Base-by-base conservation (phyloP, 2,329 filamentous ascomycete species). In the Curvularia sp. region DNA sequence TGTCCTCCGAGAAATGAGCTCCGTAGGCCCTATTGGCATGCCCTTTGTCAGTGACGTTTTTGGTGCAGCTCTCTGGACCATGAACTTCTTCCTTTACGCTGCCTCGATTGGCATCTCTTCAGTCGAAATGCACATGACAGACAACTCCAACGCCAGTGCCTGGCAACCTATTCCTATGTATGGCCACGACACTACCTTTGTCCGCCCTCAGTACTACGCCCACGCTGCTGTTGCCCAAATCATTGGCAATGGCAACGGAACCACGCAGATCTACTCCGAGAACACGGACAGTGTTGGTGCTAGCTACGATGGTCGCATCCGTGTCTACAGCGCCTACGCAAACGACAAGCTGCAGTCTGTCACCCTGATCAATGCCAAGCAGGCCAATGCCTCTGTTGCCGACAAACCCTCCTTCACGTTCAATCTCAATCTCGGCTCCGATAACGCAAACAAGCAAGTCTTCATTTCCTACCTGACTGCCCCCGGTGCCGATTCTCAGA, bases 71-170 rank as follows among this genome's bases (percentile, higher is more conserved):
- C 74, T 84, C 15, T 84, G 82, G 81, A 80, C 80, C 9, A 75
- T 84, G 50, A 84, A 84, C 71, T 84, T 84, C 71, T 78, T 83
- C 61, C 74, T 82, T 13, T 84, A 83, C 68, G 73, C 79, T 4
- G 81, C 82, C 7, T 78, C 78, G 5, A 75, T 83, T 41, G 81
- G 81, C 59, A 78, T 84, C 51, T 72, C 76, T 0, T 79, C 79
- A 8, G 81, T 84, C 2, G 77, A 83, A 60, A 80, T 84, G 76
- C 82, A 84, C 75, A 83, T 84, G 82, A 84, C 82, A 9, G 81
- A 83, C 69, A 83, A 83, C 69, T 83, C 81, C 59, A 81, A 81
- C 63, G 80, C 81, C 6, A 78, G 78, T 55, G 80, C 82, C 2
- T 84, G 82, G 82, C 78, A 81, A 61, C 82, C 82, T 15, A 73